Conservation (phyloP, 257 asterid genomes). For the Fraxinus excelsior region DNA sequence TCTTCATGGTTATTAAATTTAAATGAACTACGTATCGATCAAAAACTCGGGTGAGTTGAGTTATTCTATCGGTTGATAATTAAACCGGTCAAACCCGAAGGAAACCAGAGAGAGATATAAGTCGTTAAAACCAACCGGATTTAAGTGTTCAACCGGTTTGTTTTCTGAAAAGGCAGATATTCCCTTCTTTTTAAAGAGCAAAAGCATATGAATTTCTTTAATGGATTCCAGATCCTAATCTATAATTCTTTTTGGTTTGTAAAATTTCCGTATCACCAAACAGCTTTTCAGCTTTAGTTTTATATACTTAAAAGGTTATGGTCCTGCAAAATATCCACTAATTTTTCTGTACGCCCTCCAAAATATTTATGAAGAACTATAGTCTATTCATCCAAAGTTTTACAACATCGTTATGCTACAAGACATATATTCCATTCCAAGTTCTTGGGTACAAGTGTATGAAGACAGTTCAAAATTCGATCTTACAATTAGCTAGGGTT, state of each 20-base stretch:
- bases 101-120: too few relatives aligned
- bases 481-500: too few relatives aligned
- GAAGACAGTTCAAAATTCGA: conserved; percentile 15
- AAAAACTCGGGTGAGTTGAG: background rate
- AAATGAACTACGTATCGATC: background rate
- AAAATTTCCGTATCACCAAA: background rate
- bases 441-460: conserved; percentile 29
- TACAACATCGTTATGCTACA: conserved; percentile 22
- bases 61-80: background rate
- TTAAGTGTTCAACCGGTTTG: background rate
- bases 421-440: conserved; percentile 50
- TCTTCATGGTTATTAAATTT: background rate
- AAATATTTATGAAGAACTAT: background rate
- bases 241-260: background rate
- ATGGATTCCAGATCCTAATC: conserved; percentile 12
- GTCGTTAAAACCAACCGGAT: too few relatives aligned
- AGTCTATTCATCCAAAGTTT: background rate
- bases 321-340: background rate
- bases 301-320: background rate
- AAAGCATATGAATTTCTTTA: conserved; percentile 20
- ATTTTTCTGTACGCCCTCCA: background rate
- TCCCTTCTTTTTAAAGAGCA: conserved; percentile 14
- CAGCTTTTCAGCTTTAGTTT: background rate
- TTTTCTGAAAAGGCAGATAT: conserved; percentile 15
- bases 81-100: too few relatives aligned